These are phyloP conservation scores for Peronosclerospora sorghi DNA, from an alignment of 352 stramenopile genomes.

Conservation along the genomic window DNA sequence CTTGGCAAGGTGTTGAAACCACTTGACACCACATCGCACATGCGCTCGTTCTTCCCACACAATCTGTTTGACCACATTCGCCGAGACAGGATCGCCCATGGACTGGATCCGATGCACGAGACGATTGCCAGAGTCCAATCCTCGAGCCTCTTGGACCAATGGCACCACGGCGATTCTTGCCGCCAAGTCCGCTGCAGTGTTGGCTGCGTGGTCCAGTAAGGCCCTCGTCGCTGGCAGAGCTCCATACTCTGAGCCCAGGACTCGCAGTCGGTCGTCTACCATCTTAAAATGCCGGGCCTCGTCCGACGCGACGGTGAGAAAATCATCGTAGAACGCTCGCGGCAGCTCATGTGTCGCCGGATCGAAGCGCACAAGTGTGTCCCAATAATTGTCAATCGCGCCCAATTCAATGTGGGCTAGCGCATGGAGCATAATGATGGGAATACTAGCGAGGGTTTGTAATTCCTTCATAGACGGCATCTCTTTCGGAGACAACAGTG, in stretches of 20 bases:
- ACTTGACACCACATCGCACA: conserved; percentile 68
- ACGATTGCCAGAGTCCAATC: conserved; percentile 62
- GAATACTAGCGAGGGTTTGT: conserved; percentile 37
- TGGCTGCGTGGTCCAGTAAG: conserved; percentile 60
- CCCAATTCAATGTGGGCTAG: conserved; percentile 82
- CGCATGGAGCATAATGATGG: conserved; percentile 67
- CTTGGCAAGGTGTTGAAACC: conserved; percentile 50
- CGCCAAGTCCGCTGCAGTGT: conserved; percentile 53
- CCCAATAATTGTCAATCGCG: conserved; percentile 84
- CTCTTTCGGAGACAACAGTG: conserved; percentile 51
- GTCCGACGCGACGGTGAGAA: conserved; percentile 55
- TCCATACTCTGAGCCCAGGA: conserved; percentile 58
- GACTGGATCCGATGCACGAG: conserved; percentile 67
- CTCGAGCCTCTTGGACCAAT: conserved; percentile 71
- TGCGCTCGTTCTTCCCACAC: conserved; percentile 72
- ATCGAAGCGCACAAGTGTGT: conserved; percentile 77
- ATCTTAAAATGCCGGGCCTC: conserved; percentile 74
- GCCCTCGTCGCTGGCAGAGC: conserved; percentile 49
- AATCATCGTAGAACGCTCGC: conserved; percentile 62
- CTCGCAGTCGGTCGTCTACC: conserved; percentile 50
- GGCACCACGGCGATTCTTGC: conserved; percentile 69
- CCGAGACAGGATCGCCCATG: conserved; percentile 53
- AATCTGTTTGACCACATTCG: conserved; percentile 61
- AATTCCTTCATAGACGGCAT: conserved; percentile 65
- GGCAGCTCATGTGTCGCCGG: conserved; percentile 33